These are phyloP conservation scores for Rehmannia glutinosa DNA, from an alignment of 257 asterid species.

Conservation along the genomic window DNA sequence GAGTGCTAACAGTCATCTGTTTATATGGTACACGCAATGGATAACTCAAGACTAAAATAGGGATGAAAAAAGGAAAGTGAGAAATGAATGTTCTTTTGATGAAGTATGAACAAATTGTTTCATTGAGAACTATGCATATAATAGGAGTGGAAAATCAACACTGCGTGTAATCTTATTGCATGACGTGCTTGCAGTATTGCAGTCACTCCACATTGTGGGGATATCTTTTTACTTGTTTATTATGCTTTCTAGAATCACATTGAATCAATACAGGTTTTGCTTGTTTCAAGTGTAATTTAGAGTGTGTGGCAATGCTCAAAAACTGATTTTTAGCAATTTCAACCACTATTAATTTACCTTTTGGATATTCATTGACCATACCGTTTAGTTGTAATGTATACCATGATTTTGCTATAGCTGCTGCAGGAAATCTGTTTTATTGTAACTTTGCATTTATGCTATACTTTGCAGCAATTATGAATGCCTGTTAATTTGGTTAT, in stretches of 20 bases:
- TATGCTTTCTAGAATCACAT: constrained; percentile 12
- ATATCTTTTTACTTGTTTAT: no score
- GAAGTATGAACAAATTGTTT: neutral
- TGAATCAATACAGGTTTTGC: constrained; percentile 15
- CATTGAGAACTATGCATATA: neutral
- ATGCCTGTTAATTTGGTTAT: constrained; percentile 26
- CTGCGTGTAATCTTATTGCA: neutral
- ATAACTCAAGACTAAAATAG: neutral
- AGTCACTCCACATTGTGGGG: no score
- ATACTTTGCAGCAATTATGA: constrained; percentile 44
- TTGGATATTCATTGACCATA: neutral
- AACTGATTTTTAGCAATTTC: neutral
- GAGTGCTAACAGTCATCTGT: no score
- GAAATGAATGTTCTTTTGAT: neutral
- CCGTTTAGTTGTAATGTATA: neutral
- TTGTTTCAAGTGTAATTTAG: neutral
- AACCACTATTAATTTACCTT: neutral
- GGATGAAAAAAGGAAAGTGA: no score
- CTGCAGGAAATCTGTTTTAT: neutral
- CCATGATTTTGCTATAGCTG: constrained; percentile 10
- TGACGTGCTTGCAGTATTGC: neutral
- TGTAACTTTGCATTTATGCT: constrained; percentile 16
- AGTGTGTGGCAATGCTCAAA: neutral
- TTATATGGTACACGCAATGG: neutral
- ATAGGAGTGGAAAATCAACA: neutral